These are phyloP conservation scores for Hypoxylon sp. DNA, from an alignment of 2,329 filamentous ascomycete genomes.

Conservation along the genomic window DNA sequence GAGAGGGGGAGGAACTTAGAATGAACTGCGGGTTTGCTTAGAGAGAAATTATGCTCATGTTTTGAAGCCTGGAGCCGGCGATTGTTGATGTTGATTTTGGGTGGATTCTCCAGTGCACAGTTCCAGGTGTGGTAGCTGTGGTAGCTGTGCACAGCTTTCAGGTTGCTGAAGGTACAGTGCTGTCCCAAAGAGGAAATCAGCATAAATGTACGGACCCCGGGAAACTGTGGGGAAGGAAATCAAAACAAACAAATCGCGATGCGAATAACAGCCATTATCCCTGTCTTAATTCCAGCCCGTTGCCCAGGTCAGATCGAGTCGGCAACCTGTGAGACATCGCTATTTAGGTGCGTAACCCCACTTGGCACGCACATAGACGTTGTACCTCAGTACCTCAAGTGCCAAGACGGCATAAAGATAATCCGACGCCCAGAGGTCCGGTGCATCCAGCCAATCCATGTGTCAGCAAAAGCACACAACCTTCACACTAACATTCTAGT, in stretches of 20 bases:
- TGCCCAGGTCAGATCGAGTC: conserved; percentile 35
- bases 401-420: conserved; percentile 2
- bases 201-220: conserved; percentile 32
- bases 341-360: neutral
- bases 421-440: neutral
- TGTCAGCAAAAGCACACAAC: neutral
- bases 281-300: conserved; percentile 37
- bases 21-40: neutral
- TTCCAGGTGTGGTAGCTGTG: neutral
- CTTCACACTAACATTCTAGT: conserved; percentile 9
- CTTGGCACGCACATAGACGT: neutral
- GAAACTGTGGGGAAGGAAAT: conserved; percentile 39
- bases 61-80: conserved; percentile 7
- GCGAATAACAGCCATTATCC: conserved; percentile 20
- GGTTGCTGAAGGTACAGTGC: neutral
- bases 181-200: conserved; percentile 27
- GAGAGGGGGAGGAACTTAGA: neutral
- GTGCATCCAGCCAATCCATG: neutral
- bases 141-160: neutral
- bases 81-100: conserved; percentile 41
- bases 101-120: conserved; percentile 2
- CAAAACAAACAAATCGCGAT: conserved; percentile 46
- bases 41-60: conserved; percentile 1
- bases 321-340: conserved; percentile 20
- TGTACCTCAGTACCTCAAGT: no score